Percentiles rank a stretch among this genome's conserved stretches.
These are phyloP conservation scores for Pleurotus pulmonarius DNA, from an alignment of 768 basidiomycete species.

Conservation along the genomic window DNA sequence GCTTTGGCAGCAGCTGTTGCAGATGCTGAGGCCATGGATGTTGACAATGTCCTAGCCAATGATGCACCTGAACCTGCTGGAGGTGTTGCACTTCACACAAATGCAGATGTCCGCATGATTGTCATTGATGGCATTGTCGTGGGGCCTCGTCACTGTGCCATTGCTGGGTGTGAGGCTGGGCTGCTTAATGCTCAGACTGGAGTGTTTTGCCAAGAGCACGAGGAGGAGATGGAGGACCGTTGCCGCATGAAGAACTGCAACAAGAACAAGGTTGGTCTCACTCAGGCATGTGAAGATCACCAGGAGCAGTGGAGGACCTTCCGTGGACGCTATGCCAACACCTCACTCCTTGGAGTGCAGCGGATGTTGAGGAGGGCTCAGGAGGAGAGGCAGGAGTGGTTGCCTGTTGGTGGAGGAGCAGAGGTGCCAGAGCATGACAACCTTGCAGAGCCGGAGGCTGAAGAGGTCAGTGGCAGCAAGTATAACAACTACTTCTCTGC, in stretches of 20 bases:
- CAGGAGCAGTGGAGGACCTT: slow-evolving; percentile 1
- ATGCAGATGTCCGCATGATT: slow-evolving; percentile 7
- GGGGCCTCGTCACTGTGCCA: slow-evolving; percentile 11
- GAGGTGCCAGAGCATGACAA: slow-evolving; percentile 6
- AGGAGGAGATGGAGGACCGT: not conserved
- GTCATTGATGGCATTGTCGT: slow-evolving; percentile 14
- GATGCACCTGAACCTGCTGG: not conserved
- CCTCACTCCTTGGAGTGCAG: not conserved
- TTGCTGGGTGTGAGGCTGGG: slow-evolving; percentile 2
- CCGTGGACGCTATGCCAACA: not conserved
- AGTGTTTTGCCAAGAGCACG: slow-evolving; percentile 2
- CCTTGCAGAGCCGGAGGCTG: not conserved
- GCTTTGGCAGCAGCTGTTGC: not conserved
- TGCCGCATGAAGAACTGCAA: slow-evolving; percentile 7
- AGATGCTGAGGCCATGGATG: not conserved
- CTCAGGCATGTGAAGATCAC: slow-evolving; percentile 4
- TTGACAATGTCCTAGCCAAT: not conserved
- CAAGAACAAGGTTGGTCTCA: not conserved
- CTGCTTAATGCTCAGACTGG: slow-evolving; percentile 7
- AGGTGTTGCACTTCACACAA: not conserved
- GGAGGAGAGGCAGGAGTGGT: not conserved
- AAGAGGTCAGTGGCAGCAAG: slow-evolving; percentile 12
- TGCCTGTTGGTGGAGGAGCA: slow-evolving; percentile 8
- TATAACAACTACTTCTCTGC: slow-evolving; percentile 24
- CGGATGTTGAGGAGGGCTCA: not conserved